Conservation (phyloP, 2,329 filamentous ascomycete genomes). For the Clarireedia paspali region DNA sequence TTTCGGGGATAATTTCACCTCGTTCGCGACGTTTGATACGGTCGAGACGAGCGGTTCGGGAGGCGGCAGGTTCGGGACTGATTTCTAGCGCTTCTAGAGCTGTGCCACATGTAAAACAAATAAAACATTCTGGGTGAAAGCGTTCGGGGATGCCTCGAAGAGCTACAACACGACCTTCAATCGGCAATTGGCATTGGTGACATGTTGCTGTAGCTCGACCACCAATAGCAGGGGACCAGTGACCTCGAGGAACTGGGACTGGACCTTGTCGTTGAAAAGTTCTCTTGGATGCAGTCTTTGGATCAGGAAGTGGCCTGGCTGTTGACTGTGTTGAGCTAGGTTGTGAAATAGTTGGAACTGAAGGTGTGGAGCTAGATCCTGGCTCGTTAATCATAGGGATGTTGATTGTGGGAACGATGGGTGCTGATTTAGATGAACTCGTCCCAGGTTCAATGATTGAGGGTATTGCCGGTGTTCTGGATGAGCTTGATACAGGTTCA, state of each 20-base stretch:
- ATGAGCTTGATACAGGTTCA: constrained; percentile 28
- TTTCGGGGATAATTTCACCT: constrained; percentile 53
- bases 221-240: constrained; percentile 51
- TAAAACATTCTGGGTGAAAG: constrained; percentile 91
- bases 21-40: constrained; percentile 59
- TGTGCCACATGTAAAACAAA: constrained; percentile 80
- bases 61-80: constrained; percentile 76
- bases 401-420: constrained; percentile 30
- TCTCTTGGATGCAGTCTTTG: constrained; percentile 22
- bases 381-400: constrained; percentile 22
- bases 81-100: constrained; percentile 92
- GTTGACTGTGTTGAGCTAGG: constrained; percentile 29
- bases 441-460: constrained; percentile 29
- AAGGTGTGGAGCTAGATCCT: constrained; percentile 10
- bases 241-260: constrained; percentile 29
- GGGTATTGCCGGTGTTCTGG: constrained; percentile 20
- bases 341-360: constrained; percentile 23
- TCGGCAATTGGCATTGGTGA: constrained; percentile 74
- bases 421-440: constrained; percentile 19
- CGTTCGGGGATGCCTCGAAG: constrained; percentile 64
- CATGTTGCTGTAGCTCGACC: constrained; percentile 63
- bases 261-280: constrained; percentile 29
- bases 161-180: constrained; percentile 84
- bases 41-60: constrained; percentile 62
- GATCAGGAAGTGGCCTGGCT: constrained; percentile 33